These are phyloP conservation scores for sorghum (Sorghum bicolor) DNA, from an alignment of 176 grass and related monocot genomes.

Conservation along the genomic window Sorghum_bicolor_NCBIv3 NC_012872.2:68889001-68889500, in stretches of 20 bases:
- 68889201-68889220: constrained; percentile 85
- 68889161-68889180: constrained; percentile 26
- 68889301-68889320: constrained; percentile 59
- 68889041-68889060: background rate
- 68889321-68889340: constrained; percentile 45
- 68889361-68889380: constrained; percentile 94
- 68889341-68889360: constrained; percentile 71
- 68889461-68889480: constrained; percentile 90
- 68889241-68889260: constrained; percentile 98
- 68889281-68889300: constrained; percentile 95
- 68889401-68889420: constrained; percentile 99
- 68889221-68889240: constrained; percentile 94
- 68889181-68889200: background rate
- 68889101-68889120: background rate
- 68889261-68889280: constrained; percentile 87
- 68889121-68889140: background rate
- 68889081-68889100: background rate
- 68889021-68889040: background rate
- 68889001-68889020: background rate
- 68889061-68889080: background rate
- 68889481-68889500: constrained; percentile 98
- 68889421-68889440: constrained; percentile 95
- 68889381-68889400: constrained; percentile 87
- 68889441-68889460: constrained; percentile 87
- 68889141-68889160: background rate